These are phyloP conservation scores for Trypanosoma melophagium DNA, from an alignment of 208 protist species.

Conservation along the genomic window DNA sequence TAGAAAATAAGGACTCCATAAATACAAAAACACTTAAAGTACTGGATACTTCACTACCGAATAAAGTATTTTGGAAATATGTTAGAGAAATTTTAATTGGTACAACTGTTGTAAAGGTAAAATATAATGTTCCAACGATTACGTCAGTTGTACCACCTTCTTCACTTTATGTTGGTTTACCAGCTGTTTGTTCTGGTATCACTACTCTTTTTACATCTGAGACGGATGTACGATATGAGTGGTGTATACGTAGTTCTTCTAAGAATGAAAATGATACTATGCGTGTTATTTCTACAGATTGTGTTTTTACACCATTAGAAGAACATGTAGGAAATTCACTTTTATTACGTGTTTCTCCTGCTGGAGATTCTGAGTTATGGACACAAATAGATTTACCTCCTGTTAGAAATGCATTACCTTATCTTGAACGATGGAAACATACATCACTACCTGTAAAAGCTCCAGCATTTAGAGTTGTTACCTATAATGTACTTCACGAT, in stretches of 20 bases:
- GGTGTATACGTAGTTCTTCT: conserved; percentile 39
- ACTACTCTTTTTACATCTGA: conserved; percentile 47
- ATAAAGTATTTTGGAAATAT: conserved; percentile 57
- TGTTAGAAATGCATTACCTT: conserved; percentile 43
- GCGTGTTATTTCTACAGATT: conserved; percentile 41
- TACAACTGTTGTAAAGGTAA: conserved; percentile 34
- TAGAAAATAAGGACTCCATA: conserved; percentile 8
- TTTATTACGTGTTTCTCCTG: conserved; percentile 56
- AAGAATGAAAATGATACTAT: conserved; percentile 3
- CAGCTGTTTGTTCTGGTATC: conserved; percentile 65
- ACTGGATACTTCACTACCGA: conserved; percentile 58
- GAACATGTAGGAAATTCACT: conserved; percentile 55
- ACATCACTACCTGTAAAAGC: conserved; percentile 41
- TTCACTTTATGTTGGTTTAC: conserved; percentile 68
- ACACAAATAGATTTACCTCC: conserved; percentile 57
- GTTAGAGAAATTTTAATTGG: conserved; percentile 53
- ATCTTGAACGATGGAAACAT: conserved; percentile 59
- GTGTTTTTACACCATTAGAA: conserved; percentile 51
- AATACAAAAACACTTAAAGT: background rate
- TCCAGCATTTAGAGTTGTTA: conserved; percentile 72
- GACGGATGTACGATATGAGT: conserved; percentile 61
- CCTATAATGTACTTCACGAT: conserved; percentile 92
- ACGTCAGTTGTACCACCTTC: conserved; percentile 53
- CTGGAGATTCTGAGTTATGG: conserved; percentile 48
- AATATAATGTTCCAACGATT: conserved; percentile 83